Base-by-base conservation (phyloP, 2,329 filamentous ascomycete genomes). In the Hypoxylon rubiginosum region DNA sequence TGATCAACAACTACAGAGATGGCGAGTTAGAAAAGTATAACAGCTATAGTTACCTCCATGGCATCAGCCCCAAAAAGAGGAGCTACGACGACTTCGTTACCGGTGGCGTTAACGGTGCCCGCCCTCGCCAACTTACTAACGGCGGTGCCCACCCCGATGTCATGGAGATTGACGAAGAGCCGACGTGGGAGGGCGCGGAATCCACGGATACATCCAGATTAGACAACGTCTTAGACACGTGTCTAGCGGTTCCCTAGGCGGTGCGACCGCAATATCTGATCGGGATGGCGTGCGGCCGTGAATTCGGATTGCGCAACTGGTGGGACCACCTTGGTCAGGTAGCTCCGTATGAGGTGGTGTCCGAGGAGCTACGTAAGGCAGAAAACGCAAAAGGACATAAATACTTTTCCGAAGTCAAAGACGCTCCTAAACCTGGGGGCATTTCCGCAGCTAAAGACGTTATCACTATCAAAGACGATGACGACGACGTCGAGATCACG, bases 1-100 rank as follows among this genome's bases (percentile, higher is more conserved):
- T 97, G 49, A 82, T 90, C 73, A 87, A 89, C 66, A 86, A 86
- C 5, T 94, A 92, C 74, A 85, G 91, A 32, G 93, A 96, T 74
- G 91, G 91, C 58, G 92, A 94, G 76, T 82, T 93, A 13, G 91
- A 93, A 71, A 83, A 87, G 61, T 90, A 86, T 82, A 79, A 86
- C 48, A 86, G 90, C 71, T 88, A 89, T 72, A 85, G 85, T 0
- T 88, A 82, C 76, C 71, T 86, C 24, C 80, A 83, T 17, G 81
- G 79, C 30, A 68, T 72, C 36, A 73, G 76, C 55, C 78, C 66
- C 64, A 75, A 61, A 7, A 65, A 51, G n/a, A 43, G 39, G n/a
- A 43, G 3, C 19, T 49, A 66, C n/a, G 72, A 76, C 9, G 78
- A 80, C 41, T 72, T 75, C 4, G 69, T 75, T 46, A 74, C 79